These are phyloP conservation scores for Podospora bellae-mahoneyi DNA, from an alignment of 495 filamentous ascomycete species.

Conservation along the genomic window DNA sequence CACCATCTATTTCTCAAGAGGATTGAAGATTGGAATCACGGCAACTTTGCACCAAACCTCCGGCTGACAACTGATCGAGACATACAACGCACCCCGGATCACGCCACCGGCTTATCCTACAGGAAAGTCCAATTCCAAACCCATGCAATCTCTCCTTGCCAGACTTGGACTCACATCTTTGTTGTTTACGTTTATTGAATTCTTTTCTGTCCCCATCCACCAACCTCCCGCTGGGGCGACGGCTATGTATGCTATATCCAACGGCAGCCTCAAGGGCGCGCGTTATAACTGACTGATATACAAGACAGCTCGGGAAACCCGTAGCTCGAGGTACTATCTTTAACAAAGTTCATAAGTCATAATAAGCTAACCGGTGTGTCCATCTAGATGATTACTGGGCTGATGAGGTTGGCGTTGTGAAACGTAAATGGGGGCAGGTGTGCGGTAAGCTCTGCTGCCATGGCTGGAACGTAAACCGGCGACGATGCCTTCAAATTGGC, in stretches of 20 bases:
- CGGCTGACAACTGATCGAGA: too few species aligned
- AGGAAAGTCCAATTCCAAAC: too few species aligned
- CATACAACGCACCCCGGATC: too few species aligned
- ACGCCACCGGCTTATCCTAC: too few species aligned
- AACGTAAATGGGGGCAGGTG: not conserved
- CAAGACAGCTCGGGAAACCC: not conserved
- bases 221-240: not conserved
- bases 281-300: not conserved
- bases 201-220: not conserved
- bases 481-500: not conserved
- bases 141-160: too few species aligned
- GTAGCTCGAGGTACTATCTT: not conserved
- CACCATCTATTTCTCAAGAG: too few species aligned
- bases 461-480: not conserved
- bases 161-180: too few species aligned
- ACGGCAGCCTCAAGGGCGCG: too few species aligned
- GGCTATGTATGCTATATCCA: not conserved
- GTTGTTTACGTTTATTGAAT: too few species aligned
- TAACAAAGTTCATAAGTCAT: not conserved
- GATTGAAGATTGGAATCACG: too few species aligned
- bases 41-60: too few species aligned
- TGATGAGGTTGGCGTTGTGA: not conserved
- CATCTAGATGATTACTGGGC: not conserved
- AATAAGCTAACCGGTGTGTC: not conserved
- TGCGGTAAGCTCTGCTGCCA: not conserved